These are phyloP conservation scores for Phialophora chinensis DNA, from an alignment of 2,329 filamentous ascomycete genomes.

Conservation along the genomic window DNA sequence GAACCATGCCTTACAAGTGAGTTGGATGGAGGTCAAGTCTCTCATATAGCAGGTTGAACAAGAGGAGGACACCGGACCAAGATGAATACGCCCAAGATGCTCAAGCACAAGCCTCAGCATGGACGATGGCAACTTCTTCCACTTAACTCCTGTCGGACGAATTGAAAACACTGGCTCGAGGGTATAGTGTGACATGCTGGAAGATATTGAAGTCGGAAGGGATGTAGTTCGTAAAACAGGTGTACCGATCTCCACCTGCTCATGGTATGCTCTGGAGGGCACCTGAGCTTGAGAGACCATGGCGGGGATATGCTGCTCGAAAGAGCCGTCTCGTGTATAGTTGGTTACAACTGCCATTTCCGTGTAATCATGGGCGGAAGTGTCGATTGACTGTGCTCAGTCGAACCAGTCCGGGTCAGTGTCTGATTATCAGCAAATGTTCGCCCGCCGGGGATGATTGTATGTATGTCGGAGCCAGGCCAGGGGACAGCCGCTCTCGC, in stretches of 20 bases:
- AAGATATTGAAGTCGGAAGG: slow-evolving; percentile 8
- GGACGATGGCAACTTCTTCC: slow-evolving; percentile 56
- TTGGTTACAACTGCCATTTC: background rate
- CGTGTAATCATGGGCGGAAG: background rate
- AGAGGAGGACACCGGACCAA: slow-evolving; percentile 47
- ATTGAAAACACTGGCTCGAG: slow-evolving; percentile 2
- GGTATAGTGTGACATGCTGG: background rate
- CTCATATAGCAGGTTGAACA: slow-evolving; percentile 62
- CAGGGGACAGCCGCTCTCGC: background rate
- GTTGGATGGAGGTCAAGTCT: slow-evolving; percentile 59
- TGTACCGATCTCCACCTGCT: slow-evolving; percentile 1
- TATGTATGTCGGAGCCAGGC: background rate
- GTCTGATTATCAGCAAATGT: background rate
- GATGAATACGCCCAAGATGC: slow-evolving; percentile 57
- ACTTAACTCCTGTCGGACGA: slow-evolving; percentile 9
- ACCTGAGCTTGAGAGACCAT: background rate
- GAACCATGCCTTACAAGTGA: slow-evolving; percentile 64
- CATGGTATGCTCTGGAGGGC: slow-evolving; percentile 1
- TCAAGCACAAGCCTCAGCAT: slow-evolving; percentile 62
- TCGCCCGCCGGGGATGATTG: background rate
- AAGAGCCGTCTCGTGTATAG: background rate
- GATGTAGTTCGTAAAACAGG: slow-evolving; percentile 18
- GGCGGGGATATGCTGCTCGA: background rate
- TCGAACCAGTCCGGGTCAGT: background rate
- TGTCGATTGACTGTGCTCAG: background rate